Percentiles rank a stretch among this genome's conserved stretches.
Evolutionary conservation across 306 rosid genomes (phyloP).

Genomic region (Lupinus albus): DNA sequence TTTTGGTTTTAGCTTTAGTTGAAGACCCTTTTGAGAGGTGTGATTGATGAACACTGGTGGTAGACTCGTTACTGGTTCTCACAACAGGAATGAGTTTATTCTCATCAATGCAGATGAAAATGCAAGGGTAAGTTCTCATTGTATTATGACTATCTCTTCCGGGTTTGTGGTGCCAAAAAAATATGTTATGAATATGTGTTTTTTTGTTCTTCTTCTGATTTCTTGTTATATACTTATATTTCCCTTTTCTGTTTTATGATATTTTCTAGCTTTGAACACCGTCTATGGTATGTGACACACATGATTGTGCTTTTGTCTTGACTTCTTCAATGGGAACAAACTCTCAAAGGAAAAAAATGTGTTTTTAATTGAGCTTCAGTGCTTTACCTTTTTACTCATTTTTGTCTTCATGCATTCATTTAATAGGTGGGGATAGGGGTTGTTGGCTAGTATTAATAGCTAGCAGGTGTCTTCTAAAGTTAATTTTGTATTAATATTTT

Average conservation of each 20-base stretch:
- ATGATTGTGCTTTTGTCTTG: neutral
- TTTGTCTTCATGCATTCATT: neutral
- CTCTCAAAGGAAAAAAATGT: neutral
- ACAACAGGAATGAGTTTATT: constrained; percentile 77
- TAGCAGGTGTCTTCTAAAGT: neutral
- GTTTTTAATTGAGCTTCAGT: constrained; percentile 19
- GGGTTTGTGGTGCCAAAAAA: constrained; percentile 1
- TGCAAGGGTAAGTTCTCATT: constrained; percentile 52
- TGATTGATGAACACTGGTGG: constrained; percentile 69
- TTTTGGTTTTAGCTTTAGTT: constrained; percentile 28
- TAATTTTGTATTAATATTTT: neutral
- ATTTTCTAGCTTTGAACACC: neutral
- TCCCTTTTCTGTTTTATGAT: neutral
- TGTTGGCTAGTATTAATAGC: neutral
- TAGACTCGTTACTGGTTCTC: constrained; percentile 83
- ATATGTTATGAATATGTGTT: constrained; percentile 3
- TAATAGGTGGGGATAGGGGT: constrained; percentile 11
- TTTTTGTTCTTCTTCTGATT: constrained; percentile 30
- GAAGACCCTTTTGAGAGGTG: constrained; percentile 30
- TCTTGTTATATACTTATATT: constrained; percentile 1
- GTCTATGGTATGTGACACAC: constrained; percentile 17
- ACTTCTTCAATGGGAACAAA: constrained; percentile 10
- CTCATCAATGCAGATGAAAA: constrained; percentile 79
- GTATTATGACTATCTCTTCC: neutral
- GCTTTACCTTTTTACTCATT: constrained; percentile 23